These are phyloP conservation scores for Cladorrhinum sp. DNA, from an alignment of 2,329 filamentous ascomycete genomes.

Conservation along the genomic window DNA sequence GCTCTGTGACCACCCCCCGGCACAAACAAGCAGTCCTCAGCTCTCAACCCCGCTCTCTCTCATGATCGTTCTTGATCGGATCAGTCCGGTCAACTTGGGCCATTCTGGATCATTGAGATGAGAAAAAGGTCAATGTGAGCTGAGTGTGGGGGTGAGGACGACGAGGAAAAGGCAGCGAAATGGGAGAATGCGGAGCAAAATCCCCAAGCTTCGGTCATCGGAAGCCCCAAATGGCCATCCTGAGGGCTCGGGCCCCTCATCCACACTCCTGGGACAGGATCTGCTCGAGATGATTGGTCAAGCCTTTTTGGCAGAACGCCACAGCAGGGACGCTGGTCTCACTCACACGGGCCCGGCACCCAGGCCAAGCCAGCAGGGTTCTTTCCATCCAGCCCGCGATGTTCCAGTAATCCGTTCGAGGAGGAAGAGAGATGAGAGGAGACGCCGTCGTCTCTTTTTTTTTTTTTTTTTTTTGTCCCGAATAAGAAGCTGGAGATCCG, in stretches of 20 bases:
- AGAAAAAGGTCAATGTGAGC: neutral
- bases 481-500: no score
- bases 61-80: neutral
- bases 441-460: no score
- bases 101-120: neutral
- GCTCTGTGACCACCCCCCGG: no score
- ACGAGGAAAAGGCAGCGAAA: neutral
- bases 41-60: neutral
- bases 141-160: neutral
- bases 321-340: neutral
- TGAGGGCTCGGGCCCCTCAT: conserved; percentile 2
- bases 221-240: neutral
- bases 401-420: no score
- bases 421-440: neutral
- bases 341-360: neutral
- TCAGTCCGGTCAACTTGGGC: no score
- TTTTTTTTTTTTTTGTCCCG: no score
- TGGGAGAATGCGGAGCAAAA: neutral
- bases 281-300: conserved; percentile 13
- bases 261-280: conserved; percentile 11
- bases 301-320: neutral
- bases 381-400: neutral
- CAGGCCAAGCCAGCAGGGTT: neutral
- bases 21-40: no score
- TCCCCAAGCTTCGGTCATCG: neutral